Evolutionary conservation across 768 basidiomycete species (phyloP).

Genomic region (Kwoniella shandongensis): DNA sequence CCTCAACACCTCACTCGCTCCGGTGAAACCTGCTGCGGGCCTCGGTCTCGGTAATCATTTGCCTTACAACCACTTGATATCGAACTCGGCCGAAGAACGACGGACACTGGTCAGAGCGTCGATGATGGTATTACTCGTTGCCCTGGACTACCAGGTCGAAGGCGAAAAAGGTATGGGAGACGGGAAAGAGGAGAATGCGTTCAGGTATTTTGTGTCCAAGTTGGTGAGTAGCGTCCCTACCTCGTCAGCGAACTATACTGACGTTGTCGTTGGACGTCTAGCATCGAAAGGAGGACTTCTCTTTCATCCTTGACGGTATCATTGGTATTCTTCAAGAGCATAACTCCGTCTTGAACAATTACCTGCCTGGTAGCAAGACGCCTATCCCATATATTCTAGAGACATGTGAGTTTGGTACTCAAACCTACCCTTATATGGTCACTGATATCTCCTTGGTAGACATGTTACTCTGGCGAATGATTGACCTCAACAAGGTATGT

Average conservation of each 20-base stretch:
- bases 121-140: slow-evolving; percentile 67
- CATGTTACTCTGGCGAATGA: slow-evolving; percentile 74
- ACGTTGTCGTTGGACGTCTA: slow-evolving; percentile 51
- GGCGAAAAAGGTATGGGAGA: slow-evolving; percentile 31
- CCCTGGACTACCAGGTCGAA: slow-evolving; percentile 50
- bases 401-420: slow-evolving; percentile 61
- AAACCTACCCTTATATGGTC: background rate
- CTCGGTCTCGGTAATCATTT: slow-evolving; percentile 58
- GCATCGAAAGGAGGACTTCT: slow-evolving; percentile 88
- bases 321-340: slow-evolving; percentile 61
- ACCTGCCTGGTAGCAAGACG: slow-evolving; percentile 82
- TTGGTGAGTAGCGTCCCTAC: slow-evolving; percentile 62
- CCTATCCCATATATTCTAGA: slow-evolving; percentile 80
- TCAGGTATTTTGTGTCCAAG: slow-evolving; percentile 88
- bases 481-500: slow-evolving; percentile 86
- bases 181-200: slow-evolving; percentile 64
- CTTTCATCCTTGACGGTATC: slow-evolving; percentile 76
- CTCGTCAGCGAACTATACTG: slow-evolving; percentile 2
- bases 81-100: slow-evolving; percentile 77
- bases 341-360: slow-evolving; percentile 67
- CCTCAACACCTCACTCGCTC: slow-evolving; percentile 71
- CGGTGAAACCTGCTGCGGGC: slow-evolving; percentile 16
- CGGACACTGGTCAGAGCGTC: slow-evolving; percentile 70
- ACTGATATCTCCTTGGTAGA: slow-evolving; percentile 29
- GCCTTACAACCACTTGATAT: slow-evolving; percentile 86